Base-by-base conservation (phyloP, 257 asterid genomes). In the Buddleja alternifolia region DNA sequence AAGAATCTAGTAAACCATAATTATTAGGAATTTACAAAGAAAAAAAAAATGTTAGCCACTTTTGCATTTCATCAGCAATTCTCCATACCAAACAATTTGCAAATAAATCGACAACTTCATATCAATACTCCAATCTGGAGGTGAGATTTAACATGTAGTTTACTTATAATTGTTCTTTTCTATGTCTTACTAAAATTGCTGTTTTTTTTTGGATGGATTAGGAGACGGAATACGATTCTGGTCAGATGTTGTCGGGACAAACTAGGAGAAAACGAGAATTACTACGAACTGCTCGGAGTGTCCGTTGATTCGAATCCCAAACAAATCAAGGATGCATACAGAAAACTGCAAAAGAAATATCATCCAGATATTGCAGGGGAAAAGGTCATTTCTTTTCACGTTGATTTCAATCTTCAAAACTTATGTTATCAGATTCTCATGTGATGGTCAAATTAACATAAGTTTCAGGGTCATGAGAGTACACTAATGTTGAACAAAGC, bases 311-410 rank as follows among this genome's bases (percentile, higher is more conserved):
- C 95, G n/a, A 79, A 73, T 57, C 37, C 83, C 3, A 61, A 62
- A 60, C 80, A 85, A 64, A 85, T 85, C 69, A 87, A 87, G 75
- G 78, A 73, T 32, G 82, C 86, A 11, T 83, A 85, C 72, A 73
- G 89, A 47, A 79, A 77, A 62, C 75, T 80, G 59, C 95, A 82
- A 41, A 87, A 87, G 85, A 87, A 70, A 36, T 56, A 81, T 59
- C 89, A 87, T 47, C 91, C 89, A 0, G 91, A 87, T 57, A 83
- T 87, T 53, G 91, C 85, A 2, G 91, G 91, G 46, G 83, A 81
- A 72, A 70, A 85, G 83, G 89, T 83, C 10, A 7, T 25, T 19
- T 7, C 8, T 24, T 62, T 44, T 46, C 25, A 20, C 36, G 8
- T 53, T 46, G 41, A 17, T 47, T 50, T 23, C 16, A 20, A 19